These are phyloP conservation scores for Aspergillus taichungensis DNA, from an alignment of 495 filamentous ascomycete species.

Conservation along the genomic window DNA sequence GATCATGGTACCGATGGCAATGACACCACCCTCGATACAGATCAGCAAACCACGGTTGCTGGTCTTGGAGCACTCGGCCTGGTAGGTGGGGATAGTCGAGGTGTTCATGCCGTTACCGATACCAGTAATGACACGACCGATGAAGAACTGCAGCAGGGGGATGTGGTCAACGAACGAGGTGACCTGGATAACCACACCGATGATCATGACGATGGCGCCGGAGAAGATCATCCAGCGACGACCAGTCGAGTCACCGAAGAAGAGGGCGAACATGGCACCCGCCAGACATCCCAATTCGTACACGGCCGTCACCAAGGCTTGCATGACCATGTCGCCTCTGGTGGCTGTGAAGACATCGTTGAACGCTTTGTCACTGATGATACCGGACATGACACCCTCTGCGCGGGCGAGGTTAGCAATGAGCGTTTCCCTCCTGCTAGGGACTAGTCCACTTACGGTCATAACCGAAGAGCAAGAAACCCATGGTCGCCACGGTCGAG, in stretches of 20 bases:
- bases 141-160: conserved; percentile 59
- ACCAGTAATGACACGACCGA: conserved; percentile 66
- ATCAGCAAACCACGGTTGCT: conserved; percentile 74
- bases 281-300: conserved; percentile 74
- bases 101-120: conserved; percentile 75
- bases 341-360: conserved; percentile 61
- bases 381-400: conserved; percentile 70
- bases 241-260: conserved; percentile 59
- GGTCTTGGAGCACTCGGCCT: conserved; percentile 67
- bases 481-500: conserved; percentile 61
- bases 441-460: conserved; percentile 29
- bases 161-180: conserved; percentile 40
- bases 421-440: background rate
- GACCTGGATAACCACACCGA: conserved; percentile 70
- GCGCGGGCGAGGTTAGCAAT: conserved; percentile 5
- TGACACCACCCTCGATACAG: conserved; percentile 73
- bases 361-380: conserved; percentile 67
- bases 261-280: conserved; percentile 64
- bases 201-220: conserved; percentile 71
- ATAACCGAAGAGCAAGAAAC: conserved; percentile 65
- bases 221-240: conserved; percentile 50
- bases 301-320: conserved; percentile 73
- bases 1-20: conserved; percentile 67
- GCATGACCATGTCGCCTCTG: conserved; percentile 57
- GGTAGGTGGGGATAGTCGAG: conserved; percentile 70